A percentile compares a stretch with the other conserved stretches of the same genome.
These are phyloP conservation scores for Wallacemonas collosoma DNA, from an alignment of 208 protist genomes.

Conservation along the genomic window DNA sequence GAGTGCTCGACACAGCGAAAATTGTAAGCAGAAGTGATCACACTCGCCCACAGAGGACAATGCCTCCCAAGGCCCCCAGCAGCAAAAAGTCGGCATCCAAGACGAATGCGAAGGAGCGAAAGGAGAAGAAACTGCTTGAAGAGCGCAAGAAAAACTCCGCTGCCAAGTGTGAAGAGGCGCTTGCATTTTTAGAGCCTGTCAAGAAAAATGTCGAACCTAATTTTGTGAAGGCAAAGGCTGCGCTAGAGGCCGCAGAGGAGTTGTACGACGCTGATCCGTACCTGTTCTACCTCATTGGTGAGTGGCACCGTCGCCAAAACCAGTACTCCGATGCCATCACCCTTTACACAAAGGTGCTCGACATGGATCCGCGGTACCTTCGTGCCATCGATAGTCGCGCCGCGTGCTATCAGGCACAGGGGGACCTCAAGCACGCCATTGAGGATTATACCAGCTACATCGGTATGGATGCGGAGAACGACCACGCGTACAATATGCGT, in stretches of 20 bases:
- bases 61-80: constrained; percentile 40
- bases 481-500: constrained; percentile 93
- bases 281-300: constrained; percentile 70
- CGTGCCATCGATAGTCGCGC: constrained; percentile 77
- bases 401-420: constrained; percentile 55
- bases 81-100: constrained; percentile 28
- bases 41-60: constrained; percentile 1
- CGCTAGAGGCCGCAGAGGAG: constrained; percentile 77
- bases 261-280: constrained; percentile 64
- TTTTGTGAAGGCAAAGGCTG: constrained; percentile 73
- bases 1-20: not conserved
- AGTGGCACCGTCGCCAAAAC: constrained; percentile 59
- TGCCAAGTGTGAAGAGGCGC: constrained; percentile 80
- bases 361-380: constrained; percentile 59
- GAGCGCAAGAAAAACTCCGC: constrained; percentile 66
- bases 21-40: not conserved
- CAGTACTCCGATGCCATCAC: constrained; percentile 74
- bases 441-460: constrained; percentile 91
- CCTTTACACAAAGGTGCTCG: constrained; percentile 77
- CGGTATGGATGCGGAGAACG: constrained; percentile 83
- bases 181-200: constrained; percentile 61
- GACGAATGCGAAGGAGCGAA: constrained; percentile 56
- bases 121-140: constrained; percentile 80
- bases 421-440: constrained; percentile 74
- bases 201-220: constrained; percentile 69